Percentiles rank a stretch among this genome's conserved stretches.
Conservation (phyloP, 108 stramenopile species). For the Cyclotella choctawhatcheeana region DNA sequence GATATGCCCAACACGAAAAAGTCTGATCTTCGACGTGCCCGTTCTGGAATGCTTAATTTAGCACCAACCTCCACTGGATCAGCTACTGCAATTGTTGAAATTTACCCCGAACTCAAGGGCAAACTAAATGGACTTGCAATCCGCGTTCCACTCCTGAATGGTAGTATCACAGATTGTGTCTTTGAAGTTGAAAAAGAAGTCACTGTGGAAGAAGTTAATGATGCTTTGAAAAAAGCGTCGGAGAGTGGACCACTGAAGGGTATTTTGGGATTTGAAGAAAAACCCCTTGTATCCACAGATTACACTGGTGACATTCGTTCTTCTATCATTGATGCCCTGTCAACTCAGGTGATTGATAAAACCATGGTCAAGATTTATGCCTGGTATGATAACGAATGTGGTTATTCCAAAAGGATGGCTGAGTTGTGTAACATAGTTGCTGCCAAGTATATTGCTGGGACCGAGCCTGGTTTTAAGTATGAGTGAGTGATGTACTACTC, state of each 20-base stretch:
- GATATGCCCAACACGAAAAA: slow-evolving; percentile 96
- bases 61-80: slow-evolving; percentile 93
- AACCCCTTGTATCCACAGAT: slow-evolving; percentile 89
- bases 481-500: too few relatives aligned
- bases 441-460: slow-evolving; percentile 62
- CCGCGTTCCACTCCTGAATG: slow-evolving; percentile 92
- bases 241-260: slow-evolving; percentile 83
- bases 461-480: slow-evolving; percentile 5
- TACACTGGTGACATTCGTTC: slow-evolving; percentile 91
- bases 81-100: slow-evolving; percentile 94
- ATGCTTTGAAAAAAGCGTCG: slow-evolving; percentile 76
- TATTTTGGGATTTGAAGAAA: slow-evolving; percentile 89
- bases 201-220: slow-evolving; percentile 88
- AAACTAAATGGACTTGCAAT: slow-evolving; percentile 95
- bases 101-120: slow-evolving; percentile 95
- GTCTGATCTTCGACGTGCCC: slow-evolving; percentile 87
- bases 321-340: slow-evolving; percentile 88
- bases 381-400: slow-evolving; percentile 94
- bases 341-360: slow-evolving; percentile 93
- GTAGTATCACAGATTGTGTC: slow-evolving; percentile 87
- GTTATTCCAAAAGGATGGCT: slow-evolving; percentile 95
- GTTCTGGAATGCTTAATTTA: slow-evolving; percentile 92
- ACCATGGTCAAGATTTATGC: slow-evolving; percentile 94
- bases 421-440: slow-evolving; percentile 81
- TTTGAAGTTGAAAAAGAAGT: slow-evolving; percentile 83